Base-by-base conservation (phyloP, 2,329 filamentous ascomycete genomes). In the Fusarium sp. region DNA sequence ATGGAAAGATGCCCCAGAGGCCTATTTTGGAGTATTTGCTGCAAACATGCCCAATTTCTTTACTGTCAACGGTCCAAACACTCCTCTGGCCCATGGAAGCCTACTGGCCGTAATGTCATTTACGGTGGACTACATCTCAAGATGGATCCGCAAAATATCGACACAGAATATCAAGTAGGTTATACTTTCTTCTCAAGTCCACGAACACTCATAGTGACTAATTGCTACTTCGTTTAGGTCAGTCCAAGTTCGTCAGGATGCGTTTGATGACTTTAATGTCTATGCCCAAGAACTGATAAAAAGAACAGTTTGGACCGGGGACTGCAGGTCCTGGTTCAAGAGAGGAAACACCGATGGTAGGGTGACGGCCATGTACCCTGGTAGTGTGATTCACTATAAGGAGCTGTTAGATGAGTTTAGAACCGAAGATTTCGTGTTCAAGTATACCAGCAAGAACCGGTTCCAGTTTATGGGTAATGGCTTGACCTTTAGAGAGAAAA, bases 401-500 rank as follows among this genome's bases (percentile, higher is more conserved):
- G 58, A n/a, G 15, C 42, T 54, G 0, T 8, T 67, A 0, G 61
- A 67, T 6, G 64, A 67, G 18, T 54, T 67, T 3, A 64, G 64
- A 30, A 56, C 61, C 0, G 64, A 66, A 28, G 53, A 67, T 10
- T 66, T 67, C 1, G 13, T 42, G 9, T 30, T 37, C 2, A 28
- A n/a, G 12, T 66, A 64, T 9, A 35, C 33, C 4, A 25, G 37
- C 19, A 32, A 19, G 21, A 67, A 67, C 7, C 28, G 64, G 10
- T 67, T 60, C 6, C 28, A 40, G n/a, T 67, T 54, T 9, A 63
- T 66, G 18, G 64, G 64, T 4, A 42, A 66, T 19, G 61, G 64
- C 3, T 37, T 37, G 18, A 37, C 49, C 0, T 52, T 52, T 3
- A 52, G 49, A 1, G 49, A 52, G 12, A 12, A 11, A 9, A 52